phyloP scores from a whole-genome alignment of 495 filamentous ascomycete genomes.

The Delitschia confertaspora region DNA sequence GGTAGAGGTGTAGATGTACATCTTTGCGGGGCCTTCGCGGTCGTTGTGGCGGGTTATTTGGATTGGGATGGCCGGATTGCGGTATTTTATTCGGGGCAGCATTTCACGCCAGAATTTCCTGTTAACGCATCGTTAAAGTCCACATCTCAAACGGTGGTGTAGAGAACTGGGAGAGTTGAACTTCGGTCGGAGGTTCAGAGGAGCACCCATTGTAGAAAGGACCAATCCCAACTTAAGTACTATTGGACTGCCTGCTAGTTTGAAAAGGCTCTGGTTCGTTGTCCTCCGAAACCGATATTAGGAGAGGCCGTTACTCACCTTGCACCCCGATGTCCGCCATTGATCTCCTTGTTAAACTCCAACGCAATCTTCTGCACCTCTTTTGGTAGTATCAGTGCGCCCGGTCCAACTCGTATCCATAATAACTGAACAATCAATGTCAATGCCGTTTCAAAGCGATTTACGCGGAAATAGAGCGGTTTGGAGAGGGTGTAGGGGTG shows the following conservation, averaged over 20 bases:
- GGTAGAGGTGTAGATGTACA: slow-evolving; percentile 52
- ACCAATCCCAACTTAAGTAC: too few relatives aligned
- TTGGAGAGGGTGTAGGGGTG: slow-evolving; percentile 4
- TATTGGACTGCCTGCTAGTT: too few relatives aligned
- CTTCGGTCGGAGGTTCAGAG: too few relatives aligned
- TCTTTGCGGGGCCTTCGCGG: slow-evolving; percentile 49
- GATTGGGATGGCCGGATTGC: slow-evolving; percentile 81
- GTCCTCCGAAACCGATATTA: too few relatives aligned
- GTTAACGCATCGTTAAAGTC: neutral
- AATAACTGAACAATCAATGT: slow-evolving; percentile 48
- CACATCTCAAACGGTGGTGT: too few relatives aligned
- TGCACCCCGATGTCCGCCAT: slow-evolving; percentile 68
- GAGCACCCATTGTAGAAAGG: too few relatives aligned
- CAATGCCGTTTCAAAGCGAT: neutral
- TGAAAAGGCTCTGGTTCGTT: too few relatives aligned
- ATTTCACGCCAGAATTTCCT: slow-evolving; percentile 82
- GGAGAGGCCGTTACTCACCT: too few relatives aligned
- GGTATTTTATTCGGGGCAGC: slow-evolving; percentile 82
- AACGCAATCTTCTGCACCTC: slow-evolving; percentile 78
- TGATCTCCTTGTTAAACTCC: slow-evolving; percentile 59
- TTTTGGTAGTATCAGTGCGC: slow-evolving; percentile 68
- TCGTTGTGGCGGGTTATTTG: slow-evolving; percentile 59
- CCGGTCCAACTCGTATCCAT: slow-evolving; percentile 62
- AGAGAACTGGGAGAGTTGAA: too few relatives aligned
- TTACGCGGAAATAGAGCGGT: slow-evolving; percentile 8